These are phyloP conservation scores for Meyerozyma sp. DNA, from an alignment of 1,139 yeast genomes.

Conservation along the genomic window DNA sequence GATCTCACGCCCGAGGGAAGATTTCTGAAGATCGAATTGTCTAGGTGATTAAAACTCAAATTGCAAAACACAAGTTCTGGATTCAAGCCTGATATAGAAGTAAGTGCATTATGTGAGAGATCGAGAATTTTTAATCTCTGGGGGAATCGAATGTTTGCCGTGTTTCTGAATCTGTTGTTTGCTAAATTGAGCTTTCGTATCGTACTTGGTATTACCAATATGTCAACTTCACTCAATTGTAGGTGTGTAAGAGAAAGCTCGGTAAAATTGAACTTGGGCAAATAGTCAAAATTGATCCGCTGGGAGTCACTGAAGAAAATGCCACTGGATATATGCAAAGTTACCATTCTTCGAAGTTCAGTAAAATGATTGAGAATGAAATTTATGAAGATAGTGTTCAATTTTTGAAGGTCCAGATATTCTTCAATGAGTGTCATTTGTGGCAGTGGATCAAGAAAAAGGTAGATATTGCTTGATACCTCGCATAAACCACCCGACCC, in stretches of 20 bases:
- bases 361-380: constrained; percentile 1
- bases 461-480: constrained; percentile 2
- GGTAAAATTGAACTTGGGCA: not conserved
- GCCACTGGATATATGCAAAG: constrained; percentile 1
- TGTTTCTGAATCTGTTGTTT: constrained; percentile 1
- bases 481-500: not conserved
- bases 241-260: constrained; percentile 1
- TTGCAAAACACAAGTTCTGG: not conserved
- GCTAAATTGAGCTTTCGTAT: constrained; percentile 3
- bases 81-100: not conserved
- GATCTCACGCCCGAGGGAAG: not conserved
- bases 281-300: not conserved
- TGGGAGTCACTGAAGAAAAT: not conserved
- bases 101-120: constrained; percentile 2
- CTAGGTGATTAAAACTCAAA: not conserved
- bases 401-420: constrained; percentile 1
- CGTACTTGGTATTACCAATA: constrained; percentile 2
- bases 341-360: not conserved
- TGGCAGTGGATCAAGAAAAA: constrained; percentile 1
- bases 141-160: constrained; percentile 2
- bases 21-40: not conserved
- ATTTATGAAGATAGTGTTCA: constrained; percentile 4
- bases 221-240: constrained; percentile 2
- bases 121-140: not conserved
- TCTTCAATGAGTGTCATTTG: constrained; percentile 2